Conservation (phyloP, 2,329 filamentous ascomycete species). For the Ophiocordyceps polyrhachis-furcata region DNA sequence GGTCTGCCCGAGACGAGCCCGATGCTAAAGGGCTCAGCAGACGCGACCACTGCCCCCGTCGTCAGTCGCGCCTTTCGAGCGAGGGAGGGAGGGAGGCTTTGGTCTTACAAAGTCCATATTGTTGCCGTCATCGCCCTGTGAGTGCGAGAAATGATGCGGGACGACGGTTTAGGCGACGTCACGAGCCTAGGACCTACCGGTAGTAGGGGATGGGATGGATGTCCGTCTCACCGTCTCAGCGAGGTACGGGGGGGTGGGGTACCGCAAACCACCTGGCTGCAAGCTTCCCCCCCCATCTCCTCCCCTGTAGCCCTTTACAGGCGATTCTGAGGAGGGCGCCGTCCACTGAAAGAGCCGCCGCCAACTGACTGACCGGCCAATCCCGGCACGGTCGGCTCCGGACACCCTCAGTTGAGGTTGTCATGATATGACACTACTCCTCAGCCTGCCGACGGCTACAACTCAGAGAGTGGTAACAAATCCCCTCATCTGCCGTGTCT, state of each 20-base stretch:
- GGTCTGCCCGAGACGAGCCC: constrained; percentile 35
- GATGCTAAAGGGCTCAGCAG: constrained; percentile 44
- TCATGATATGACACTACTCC: too few relatives aligned
- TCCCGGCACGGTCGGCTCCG: background rate
- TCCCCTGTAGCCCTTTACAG: background rate
- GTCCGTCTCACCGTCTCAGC: too few relatives aligned
- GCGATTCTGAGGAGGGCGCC: background rate
- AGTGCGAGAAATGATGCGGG: background rate
- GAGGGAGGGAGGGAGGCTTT: background rate
- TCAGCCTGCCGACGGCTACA: too few relatives aligned
- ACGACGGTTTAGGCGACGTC: too few relatives aligned
- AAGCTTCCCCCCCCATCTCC: too few relatives aligned
- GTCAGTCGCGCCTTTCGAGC: background rate
- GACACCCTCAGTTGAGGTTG: too few relatives aligned
- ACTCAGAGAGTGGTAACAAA: too few relatives aligned
- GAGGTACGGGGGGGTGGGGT: too few relatives aligned
- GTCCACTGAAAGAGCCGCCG: background rate
- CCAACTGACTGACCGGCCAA: background rate
- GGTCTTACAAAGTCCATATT: constrained; percentile 5
- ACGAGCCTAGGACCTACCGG: too few relatives aligned
- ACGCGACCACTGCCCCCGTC: constrained; percentile 43
- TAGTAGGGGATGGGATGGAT: too few relatives aligned
- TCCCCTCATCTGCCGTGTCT: too few relatives aligned
- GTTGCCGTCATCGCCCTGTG: constrained; percentile 23
- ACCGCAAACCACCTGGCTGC: too few relatives aligned